phyloP scores from a whole-genome alignment of 495 filamentous ascomycete genomes.

The Hyphodiscus hymeniophilus region DNA sequence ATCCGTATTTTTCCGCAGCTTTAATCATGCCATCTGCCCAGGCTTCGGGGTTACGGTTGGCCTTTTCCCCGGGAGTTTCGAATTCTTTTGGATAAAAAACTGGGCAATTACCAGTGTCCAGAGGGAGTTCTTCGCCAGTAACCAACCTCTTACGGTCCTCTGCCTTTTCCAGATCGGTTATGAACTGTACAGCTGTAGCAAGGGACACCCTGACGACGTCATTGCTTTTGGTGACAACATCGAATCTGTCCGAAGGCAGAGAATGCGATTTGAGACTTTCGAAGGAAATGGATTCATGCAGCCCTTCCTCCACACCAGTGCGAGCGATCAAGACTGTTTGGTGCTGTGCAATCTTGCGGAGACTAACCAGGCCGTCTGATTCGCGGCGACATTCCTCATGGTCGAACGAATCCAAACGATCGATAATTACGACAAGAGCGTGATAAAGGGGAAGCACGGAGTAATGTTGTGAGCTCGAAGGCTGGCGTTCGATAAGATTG shows the following conservation, averaged over 20 bases:
- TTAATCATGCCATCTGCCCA: slow-evolving; percentile 4
- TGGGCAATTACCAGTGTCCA: slow-evolving; percentile 1
- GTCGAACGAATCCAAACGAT: slow-evolving; percentile 3
- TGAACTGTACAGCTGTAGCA: slow-evolving; percentile 28
- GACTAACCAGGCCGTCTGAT: slow-evolving; percentile 1
- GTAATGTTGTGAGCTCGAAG: slow-evolving; percentile 7
- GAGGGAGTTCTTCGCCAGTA: slow-evolving; percentile 1
- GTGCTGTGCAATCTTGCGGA: background rate
- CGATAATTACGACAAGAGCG: slow-evolving; percentile 4
- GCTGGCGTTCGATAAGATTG: slow-evolving; percentile 4
- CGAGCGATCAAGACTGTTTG: slow-evolving; percentile 7
- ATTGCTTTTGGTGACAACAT: slow-evolving; percentile 1
- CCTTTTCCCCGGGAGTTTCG: slow-evolving; percentile 3
- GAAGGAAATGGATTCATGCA: slow-evolving; percentile 1
- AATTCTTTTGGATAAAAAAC: slow-evolving; percentile 4
- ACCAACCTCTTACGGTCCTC: background rate
- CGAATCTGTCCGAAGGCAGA: slow-evolving; percentile 1
- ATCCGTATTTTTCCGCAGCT: slow-evolving; percentile 5
- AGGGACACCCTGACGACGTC: slow-evolving; percentile 4
- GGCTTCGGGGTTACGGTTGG: slow-evolving; percentile 1
- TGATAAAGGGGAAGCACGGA: slow-evolving; percentile 1
- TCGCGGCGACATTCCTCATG: slow-evolving; percentile 3
- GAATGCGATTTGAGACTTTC: slow-evolving; percentile 2
- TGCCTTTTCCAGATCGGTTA: background rate
- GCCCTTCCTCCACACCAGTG: slow-evolving; percentile 1